These are phyloP conservation scores for Trypanosoma lewisi DNA, from an alignment of 208 protist genomes.

Conservation along the genomic window DNA sequence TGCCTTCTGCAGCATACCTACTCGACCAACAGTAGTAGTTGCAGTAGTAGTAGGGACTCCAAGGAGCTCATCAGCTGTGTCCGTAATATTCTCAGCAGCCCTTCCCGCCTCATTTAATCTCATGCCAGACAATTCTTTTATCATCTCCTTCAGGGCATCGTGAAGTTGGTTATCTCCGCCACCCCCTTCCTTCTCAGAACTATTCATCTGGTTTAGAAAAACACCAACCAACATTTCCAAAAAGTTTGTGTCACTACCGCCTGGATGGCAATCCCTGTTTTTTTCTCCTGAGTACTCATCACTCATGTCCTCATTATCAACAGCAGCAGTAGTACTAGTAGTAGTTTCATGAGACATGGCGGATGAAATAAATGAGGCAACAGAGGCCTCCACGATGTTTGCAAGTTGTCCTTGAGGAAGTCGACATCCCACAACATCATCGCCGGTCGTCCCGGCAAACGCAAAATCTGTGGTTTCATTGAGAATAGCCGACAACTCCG, in stretches of 20 bases:
- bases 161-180: not conserved
- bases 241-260: not conserved
- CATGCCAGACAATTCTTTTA: not conserved
- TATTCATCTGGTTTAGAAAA: not conserved
- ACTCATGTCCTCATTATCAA: not conserved
- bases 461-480: not conserved
- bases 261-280: not conserved
- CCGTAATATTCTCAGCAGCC: not conserved
- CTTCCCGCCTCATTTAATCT: not conserved
- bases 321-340: not conserved
- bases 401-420: conserved; percentile 11
- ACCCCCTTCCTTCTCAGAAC: not conserved
- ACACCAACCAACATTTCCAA: conserved; percentile 4
- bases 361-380: conserved; percentile 8
- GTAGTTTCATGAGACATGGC: not conserved
- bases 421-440: not conserved
- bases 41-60: not conserved
- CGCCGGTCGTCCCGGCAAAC: not conserved
- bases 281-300: not conserved
- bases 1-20: not conserved
- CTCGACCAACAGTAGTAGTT: not conserved
- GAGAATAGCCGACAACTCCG: conserved; percentile 4
- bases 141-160: not conserved
- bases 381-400: conserved; percentile 5
- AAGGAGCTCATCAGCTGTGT: too few relatives aligned